Conservation (phyloP, 2,329 filamentous ascomycete genomes). For the Emmonsiellopsis sp. region DNA sequence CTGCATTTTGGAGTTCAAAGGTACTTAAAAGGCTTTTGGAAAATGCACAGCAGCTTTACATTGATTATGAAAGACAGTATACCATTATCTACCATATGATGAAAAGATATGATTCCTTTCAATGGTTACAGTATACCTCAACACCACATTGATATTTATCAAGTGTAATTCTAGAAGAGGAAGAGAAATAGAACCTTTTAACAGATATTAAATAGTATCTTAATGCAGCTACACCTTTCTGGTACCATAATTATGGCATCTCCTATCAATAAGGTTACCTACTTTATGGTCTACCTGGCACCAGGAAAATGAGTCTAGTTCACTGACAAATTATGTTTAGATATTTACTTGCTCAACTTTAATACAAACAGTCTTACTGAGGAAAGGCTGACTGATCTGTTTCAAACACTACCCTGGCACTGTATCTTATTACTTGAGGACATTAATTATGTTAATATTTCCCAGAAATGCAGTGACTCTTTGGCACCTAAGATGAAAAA, state of each 20-base stretch:
- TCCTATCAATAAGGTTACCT: too few species aligned
- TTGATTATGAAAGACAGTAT: not conserved
- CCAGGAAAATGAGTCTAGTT: too few species aligned
- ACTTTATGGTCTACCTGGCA: too few species aligned
- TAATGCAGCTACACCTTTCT: too few species aligned
- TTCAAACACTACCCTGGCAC: constrained; percentile 56
- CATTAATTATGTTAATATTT: constrained; percentile 63
- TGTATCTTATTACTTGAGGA: constrained; percentile 69
- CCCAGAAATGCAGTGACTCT: constrained; percentile 36
- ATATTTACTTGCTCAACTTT: too few species aligned
- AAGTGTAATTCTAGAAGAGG: not conserved
- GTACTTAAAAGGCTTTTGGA: not conserved
- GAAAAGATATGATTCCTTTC: not conserved
- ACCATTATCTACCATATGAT: not conserved
- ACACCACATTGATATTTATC: not conserved
- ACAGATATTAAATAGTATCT: too few species aligned
- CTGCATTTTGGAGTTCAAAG: not conserved
- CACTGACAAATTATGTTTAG: too few species aligned
- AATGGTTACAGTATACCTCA: not conserved
- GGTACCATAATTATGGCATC: too few species aligned
- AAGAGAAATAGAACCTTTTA: too few species aligned
- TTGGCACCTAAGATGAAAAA: constrained; percentile 21
- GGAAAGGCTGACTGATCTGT: constrained; percentile 55
- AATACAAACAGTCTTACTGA: constrained; percentile 42
- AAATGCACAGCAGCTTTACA: not conserved